A percentile compares a stretch with the other conserved stretches of the same genome.
Conservation (phyloP, 225 moss, liverwort and hornwort species). For the Polytrichum commune region DNA sequence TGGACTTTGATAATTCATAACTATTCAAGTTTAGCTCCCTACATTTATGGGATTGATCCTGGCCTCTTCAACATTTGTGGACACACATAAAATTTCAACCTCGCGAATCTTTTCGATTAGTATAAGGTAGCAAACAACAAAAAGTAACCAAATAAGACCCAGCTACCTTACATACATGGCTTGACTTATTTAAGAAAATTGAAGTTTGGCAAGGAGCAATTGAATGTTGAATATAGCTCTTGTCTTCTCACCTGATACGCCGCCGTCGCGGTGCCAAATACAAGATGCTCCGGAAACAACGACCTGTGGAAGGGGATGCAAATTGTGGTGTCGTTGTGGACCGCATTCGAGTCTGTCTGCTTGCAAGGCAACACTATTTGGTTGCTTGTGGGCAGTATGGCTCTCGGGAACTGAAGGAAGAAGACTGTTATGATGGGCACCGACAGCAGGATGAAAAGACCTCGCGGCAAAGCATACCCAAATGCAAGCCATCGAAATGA, state of each 20-base stretch:
- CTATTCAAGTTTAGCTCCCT: no score
- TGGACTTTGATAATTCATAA: no score
- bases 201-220: no score
- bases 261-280: constrained; percentile 81
- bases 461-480: constrained; percentile 28
- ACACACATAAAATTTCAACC: no score
- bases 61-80: no score
- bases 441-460: constrained; percentile 25
- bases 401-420: constrained; percentile 33
- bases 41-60: no score
- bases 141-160: no score
- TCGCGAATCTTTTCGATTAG: no score
- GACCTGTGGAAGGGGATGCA: constrained; percentile 53
- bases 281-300: constrained; percentile 59
- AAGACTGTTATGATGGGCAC: constrained; percentile 38
- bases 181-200: no score
- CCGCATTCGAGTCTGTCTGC: neutral
- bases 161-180: no score
- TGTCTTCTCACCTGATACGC: constrained; percentile 62
- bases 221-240: no score
- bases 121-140: no score
- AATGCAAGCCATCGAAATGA: constrained; percentile 3
- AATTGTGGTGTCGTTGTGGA: neutral
- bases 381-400: neutral
- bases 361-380: constrained; percentile 20